Evolutionary conservation across 345 rosid genomes (phyloP).

Genomic region (Lepidium sativum): DNA sequence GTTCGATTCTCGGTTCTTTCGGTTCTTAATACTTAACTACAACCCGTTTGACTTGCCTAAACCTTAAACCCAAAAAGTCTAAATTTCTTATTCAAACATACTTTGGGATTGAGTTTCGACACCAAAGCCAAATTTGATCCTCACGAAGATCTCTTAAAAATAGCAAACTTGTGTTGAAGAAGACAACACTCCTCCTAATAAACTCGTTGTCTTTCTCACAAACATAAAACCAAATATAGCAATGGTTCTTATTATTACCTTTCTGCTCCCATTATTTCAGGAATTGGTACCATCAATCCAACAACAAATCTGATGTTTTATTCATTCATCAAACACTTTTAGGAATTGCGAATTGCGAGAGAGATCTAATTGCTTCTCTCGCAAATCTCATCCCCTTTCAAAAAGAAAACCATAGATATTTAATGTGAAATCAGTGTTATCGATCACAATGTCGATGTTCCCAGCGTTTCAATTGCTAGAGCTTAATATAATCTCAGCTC

Average conservation of each 20-base stretch:
- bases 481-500: conserved; percentile 74
- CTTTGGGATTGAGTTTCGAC: background rate
- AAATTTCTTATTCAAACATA: background rate
- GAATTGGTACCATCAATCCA: background rate
- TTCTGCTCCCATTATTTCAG: background rate
- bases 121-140: background rate
- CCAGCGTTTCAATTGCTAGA: conserved; percentile 70
- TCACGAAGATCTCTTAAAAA: background rate
- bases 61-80: background rate
- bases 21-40: too few species aligned
- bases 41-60: background rate
- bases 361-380: background rate
- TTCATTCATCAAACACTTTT: background rate
- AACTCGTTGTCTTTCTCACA: conserved; percentile 8
- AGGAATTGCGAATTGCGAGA: conserved; percentile 7
- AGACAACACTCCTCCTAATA: conserved; percentile 3
- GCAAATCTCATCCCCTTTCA: conserved; percentile 2
- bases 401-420: background rate
- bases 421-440: background rate
- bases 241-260: conserved; percentile 5
- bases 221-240: conserved; percentile 1
- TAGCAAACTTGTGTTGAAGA: background rate
- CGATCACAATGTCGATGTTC: conserved; percentile 31
- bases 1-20: too few species aligned
- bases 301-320: background rate